Percentiles rank a stretch among this genome's conserved stretches.
phyloP scores from a whole-genome alignment of 192 early-diverging fungal species.

The Anaeromyces robustus region DNA sequence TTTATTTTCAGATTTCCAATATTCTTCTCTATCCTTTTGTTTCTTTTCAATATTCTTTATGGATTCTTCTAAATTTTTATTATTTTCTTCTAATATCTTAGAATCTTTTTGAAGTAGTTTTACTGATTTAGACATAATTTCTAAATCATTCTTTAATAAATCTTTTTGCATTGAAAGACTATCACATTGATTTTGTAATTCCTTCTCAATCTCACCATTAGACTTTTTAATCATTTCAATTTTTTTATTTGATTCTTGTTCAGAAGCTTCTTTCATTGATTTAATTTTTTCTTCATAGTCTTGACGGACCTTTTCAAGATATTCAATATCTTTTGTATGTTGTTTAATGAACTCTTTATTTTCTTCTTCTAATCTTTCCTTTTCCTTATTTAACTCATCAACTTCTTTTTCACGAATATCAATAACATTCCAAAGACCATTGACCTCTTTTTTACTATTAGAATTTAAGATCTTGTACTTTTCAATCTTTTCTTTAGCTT shows the following conservation, averaged over 20 bases:
- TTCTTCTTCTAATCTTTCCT: neutral
- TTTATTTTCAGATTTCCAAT: neutral
- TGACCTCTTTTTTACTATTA: neutral
- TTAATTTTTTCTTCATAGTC: neutral
- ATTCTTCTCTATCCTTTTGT: neutral
- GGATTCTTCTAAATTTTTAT: neutral
- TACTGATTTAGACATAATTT: neutral
- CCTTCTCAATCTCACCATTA: neutral
- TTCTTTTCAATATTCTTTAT: neutral
- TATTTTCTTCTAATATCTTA: neutral
- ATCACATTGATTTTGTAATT: neutral
- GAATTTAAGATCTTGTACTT: neutral
- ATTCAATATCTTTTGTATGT: neutral
- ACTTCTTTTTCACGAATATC: neutral
- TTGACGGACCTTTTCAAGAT: neutral
- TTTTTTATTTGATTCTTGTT: neutral
- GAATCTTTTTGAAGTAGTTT: neutral
- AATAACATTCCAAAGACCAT: neutral
- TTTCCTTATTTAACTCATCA: neutral
- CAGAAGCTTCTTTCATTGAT: neutral
- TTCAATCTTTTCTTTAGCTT: neutral
- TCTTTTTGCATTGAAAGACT: neutral
- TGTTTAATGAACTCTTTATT: neutral
- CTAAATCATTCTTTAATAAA: neutral
- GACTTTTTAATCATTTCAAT: neutral